Evolutionary conservation across 2,329 filamentous ascomycete species (phyloP), one percentile per base, ranked within the genome.

Genomic region (Kalmusia sp.): DNA sequence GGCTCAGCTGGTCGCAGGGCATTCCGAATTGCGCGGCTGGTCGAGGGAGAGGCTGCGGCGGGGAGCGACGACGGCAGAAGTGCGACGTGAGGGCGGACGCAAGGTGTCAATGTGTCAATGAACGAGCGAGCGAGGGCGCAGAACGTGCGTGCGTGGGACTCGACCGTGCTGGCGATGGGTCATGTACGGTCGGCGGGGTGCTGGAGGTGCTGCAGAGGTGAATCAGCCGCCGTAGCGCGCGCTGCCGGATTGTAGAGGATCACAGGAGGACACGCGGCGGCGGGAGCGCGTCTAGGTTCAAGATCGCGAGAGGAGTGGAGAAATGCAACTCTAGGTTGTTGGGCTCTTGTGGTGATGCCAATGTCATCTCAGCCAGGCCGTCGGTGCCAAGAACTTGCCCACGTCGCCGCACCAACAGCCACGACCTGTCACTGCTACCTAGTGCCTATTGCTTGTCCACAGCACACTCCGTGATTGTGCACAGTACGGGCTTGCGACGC

Each of bases 1-100:
- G 62, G 50, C 64, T 68, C 68, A 74, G 69, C 70, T 70, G 62
- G 59, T 57, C 43, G 57, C 58, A 60, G 61, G 60, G 70, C 71
- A 74, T 74, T 58, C 70, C 71, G 70, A 66, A 63, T 63, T 61
- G 61, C 61, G 65, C 59, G 49, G 55, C 52, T 33, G 40, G 49
- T 31, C 49, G 56, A 47, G 38, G 52, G 34, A 40, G 40, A 35
- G 49, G 48, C 48, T 43, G 50, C 54, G 51, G 33, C 44, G 45
- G 40, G 39, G 49, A 47, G 52, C 47, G 53, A 33, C 33, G 41
- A 17, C 28, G 54, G 14, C 41, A 27, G 41, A 24, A 37, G 31
- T 30, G 48, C 50, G 39, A 47, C 14, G n/a, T 28, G 22, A 33
- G 3, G 27, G 34, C 8, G 17, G 6, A 31, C 3, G 25, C n/a